A percentile compares a stretch with the other conserved stretches of the same genome.
Evolutionary conservation across 2,329 filamentous ascomycete species (phyloP).

Genomic region (Penicillium sp.): DNA sequence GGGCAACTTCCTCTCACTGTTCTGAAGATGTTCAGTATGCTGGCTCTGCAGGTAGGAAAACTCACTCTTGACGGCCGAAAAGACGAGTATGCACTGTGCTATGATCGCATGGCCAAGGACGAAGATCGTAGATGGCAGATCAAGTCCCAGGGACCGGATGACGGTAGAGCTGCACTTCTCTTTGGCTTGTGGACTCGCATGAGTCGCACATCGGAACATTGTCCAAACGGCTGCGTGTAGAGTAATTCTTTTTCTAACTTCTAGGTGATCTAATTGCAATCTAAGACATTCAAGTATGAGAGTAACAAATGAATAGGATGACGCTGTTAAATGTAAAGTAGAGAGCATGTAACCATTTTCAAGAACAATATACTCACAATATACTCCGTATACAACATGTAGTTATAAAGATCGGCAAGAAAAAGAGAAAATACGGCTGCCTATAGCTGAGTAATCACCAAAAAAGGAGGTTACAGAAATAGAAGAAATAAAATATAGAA

Average conservation of each 20-base stretch:
- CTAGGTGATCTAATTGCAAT: neutral
- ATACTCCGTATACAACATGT: too few relatives aligned
- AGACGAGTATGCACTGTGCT: neutral
- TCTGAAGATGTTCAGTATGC: neutral
- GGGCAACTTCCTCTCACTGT: neutral
- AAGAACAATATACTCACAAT: too few relatives aligned
- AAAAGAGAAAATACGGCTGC: slow-evolving; percentile 16
- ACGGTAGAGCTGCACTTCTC: neutral
- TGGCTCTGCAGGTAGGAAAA: neutral
- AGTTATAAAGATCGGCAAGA: neutral
- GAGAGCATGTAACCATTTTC: too few relatives aligned
- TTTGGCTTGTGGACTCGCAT: neutral
- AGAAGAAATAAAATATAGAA: too few relatives aligned
- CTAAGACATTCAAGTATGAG: too few relatives aligned
- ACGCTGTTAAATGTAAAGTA: too few relatives aligned
- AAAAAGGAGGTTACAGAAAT: neutral
- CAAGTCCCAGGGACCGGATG: neutral
- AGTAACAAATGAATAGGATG: too few relatives aligned
- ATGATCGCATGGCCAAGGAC: neutral
- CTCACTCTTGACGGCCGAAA: neutral
- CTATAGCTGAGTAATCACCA: slow-evolving; percentile 24
- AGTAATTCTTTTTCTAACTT: neutral
- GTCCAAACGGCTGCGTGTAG: neutral
- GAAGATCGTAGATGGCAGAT: slow-evolving; percentile 3
- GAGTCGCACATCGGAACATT: neutral